Evolutionary conservation across 768 basidiomycete genomes (phyloP), one percentile per base, ranked within the genome.

Genomic region (Hebeloma cylindrosporum): DNA sequence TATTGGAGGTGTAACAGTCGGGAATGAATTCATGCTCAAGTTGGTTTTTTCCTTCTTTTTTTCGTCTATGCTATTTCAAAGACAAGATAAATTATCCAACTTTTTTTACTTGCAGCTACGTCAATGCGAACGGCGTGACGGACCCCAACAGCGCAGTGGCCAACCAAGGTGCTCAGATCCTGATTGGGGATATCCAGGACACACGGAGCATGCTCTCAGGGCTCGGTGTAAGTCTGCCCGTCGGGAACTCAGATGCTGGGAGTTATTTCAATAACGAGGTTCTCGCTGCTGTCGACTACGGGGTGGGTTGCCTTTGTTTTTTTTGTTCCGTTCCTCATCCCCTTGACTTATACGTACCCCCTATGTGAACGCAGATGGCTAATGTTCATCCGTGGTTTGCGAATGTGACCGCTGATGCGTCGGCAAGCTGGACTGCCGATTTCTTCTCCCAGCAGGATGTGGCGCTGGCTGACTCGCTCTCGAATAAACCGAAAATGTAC

Each of bases 311-410:
- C 22, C 35, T 50, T 38, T 36, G 22, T 27, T 42, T 10, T 17
- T 27, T 20, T 32, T 11, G 27, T 7, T 16, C 7, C 14, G 5
- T 5, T n/a, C 16, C 16, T 28, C 10, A 9, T 8, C 29, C 31
- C 14, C 28, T 39, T 50, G 14, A 16, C 21, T 28, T 18, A n/a
- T 25, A n/a, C n/a, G n/a, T n/a, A n/a, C n/a, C n/a, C n/a, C n/a
- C n/a, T n/a, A n/a, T 43, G 5, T 10, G 1, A 3, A 31, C 26
- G 11, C 47, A 86, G 83, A 79, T 93, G 85, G 78, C 90, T 5
- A 95, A 96, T 50, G 90, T 93, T 5, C 93, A 95, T 59, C 83
- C 93, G 3, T 93, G 90, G 91, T 97, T 96, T 61, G 94, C 86
- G n/a, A 82, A 85, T 53, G 77, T 85, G 18, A 73, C 78, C 6